These are phyloP conservation scores for Nakazawaea laoshanensis DNA, from an alignment of 805 yeast species.

Conservation along the genomic window DNA sequence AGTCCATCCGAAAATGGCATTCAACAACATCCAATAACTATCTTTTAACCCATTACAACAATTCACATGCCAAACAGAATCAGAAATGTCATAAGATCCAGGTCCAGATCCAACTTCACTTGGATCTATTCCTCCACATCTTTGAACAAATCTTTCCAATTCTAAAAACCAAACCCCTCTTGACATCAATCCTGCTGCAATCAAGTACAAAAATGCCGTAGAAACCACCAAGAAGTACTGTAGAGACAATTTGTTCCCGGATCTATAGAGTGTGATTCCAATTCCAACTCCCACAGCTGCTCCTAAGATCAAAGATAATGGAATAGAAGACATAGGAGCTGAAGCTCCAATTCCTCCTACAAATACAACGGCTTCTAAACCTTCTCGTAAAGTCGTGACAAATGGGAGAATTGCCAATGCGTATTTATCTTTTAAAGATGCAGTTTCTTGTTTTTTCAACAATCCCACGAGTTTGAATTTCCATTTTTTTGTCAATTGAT, in stretches of 20 bases:
- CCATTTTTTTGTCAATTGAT: constrained; percentile 80
- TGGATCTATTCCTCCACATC: constrained; percentile 77
- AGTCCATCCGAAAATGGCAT: constrained; percentile 90
- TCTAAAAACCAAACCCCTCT: constrained; percentile 90
- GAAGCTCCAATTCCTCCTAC: constrained; percentile 82
- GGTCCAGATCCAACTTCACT: constrained; percentile 90
- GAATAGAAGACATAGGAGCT: constrained; percentile 57
- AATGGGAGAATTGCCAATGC: constrained; percentile 56
- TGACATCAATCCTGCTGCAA: constrained; percentile 81
- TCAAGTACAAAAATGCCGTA: constrained; percentile 73
- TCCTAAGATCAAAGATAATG: constrained; percentile 56
- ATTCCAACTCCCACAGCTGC: constrained; percentile 48
- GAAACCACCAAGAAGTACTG: constrained; percentile 67
- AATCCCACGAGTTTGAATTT: constrained; percentile 37
- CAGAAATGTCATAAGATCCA: constrained; percentile 76
- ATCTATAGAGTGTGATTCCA: constrained; percentile 62
- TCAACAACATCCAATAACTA: constrained; percentile 86
- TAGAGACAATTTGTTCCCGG: constrained; percentile 73
- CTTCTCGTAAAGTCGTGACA: constrained; percentile 81
- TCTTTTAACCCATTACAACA: constrained; percentile 92
- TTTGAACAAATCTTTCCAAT: constrained; percentile 62
- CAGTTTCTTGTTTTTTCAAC: constrained; percentile 11
- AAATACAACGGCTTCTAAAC: constrained; percentile 86
- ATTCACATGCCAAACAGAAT: constrained; percentile 88
- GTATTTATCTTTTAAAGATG: constrained; percentile 43